Conservation (phyloP, 2,329 filamentous ascomycete genomes). For the Colletotrichum phormii region DNA sequence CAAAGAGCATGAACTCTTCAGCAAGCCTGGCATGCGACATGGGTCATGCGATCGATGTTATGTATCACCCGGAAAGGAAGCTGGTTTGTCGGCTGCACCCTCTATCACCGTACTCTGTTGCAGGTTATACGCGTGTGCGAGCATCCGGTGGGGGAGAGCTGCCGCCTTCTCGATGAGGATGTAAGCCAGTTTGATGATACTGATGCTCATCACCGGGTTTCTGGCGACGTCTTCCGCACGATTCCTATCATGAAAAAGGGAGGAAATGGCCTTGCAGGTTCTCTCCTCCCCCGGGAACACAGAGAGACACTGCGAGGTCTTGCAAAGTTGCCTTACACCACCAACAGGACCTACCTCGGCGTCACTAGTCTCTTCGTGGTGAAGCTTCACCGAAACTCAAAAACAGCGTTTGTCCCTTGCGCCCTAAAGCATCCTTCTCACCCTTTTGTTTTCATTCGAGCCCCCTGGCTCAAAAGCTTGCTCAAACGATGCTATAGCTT, state of each 20-base stretch:
- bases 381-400: slow-evolving; percentile 4
- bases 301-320: background rate
- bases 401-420: background rate
- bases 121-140: background rate
- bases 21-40: background rate
- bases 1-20: background rate
- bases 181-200: too few relatives aligned
- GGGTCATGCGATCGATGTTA: background rate
- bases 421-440: background rate
- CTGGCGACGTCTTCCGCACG: too few relatives aligned
- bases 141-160: background rate
- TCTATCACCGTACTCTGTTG: background rate
- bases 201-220: too few relatives aligned
- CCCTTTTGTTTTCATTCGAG: background rate
- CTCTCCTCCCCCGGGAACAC: background rate
- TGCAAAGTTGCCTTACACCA: background rate
- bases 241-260: too few relatives aligned
- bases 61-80: background rate
- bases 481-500: background rate
- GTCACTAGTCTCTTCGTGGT: background rate
- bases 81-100: background rate
- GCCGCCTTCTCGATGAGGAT: background rate
- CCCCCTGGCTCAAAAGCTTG: background rate
- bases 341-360: background rate
- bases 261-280: too few relatives aligned